These are phyloP conservation scores for Pichia sp. DNA, from an alignment of 1,139 yeast species.

Conservation along the genomic window DNA sequence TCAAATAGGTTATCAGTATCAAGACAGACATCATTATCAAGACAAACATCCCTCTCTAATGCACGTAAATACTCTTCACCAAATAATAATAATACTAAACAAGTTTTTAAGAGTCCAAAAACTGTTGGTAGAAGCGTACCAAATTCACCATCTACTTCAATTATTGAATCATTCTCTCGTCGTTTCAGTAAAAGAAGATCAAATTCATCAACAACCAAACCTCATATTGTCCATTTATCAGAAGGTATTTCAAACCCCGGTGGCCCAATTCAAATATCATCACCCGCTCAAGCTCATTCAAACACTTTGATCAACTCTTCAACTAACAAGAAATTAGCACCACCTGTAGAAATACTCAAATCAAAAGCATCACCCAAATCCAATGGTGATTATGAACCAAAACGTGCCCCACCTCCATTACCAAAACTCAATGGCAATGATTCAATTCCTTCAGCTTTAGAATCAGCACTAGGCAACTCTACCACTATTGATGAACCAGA, in stretches of 20 bases:
- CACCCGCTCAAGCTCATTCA: constrained; percentile 16
- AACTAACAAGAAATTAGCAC: not conserved
- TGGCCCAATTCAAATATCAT: constrained; percentile 19
- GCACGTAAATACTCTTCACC: constrained; percentile 12
- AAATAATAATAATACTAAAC: not conserved
- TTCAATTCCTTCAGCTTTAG: constrained; percentile 3
- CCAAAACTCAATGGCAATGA: not conserved
- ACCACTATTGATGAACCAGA: not conserved
- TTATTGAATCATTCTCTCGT: constrained; percentile 23
- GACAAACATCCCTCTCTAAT: constrained; percentile 9
- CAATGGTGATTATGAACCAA: constrained; percentile 5
- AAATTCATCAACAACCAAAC: constrained; percentile 10
- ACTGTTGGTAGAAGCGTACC: constrained; percentile 6
- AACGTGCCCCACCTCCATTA: constrained; percentile 12
- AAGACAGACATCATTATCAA: constrained; percentile 9
- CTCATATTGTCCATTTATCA: constrained; percentile 19
- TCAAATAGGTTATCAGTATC: constrained; percentile 5
- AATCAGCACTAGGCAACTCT: not conserved
- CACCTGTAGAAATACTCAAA: not conserved
- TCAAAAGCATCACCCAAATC: not conserved
- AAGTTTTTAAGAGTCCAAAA: constrained; percentile 4
- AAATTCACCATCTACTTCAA: constrained; percentile 14
- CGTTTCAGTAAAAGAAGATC: constrained; percentile 19
- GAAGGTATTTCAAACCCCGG: constrained; percentile 19
- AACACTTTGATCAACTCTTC: not conserved